Percentiles rank a stretch among this genome's conserved stretches.
Conservation (phyloP, 495 filamentous ascomycete genomes). For the Podospora anserina region DNA sequence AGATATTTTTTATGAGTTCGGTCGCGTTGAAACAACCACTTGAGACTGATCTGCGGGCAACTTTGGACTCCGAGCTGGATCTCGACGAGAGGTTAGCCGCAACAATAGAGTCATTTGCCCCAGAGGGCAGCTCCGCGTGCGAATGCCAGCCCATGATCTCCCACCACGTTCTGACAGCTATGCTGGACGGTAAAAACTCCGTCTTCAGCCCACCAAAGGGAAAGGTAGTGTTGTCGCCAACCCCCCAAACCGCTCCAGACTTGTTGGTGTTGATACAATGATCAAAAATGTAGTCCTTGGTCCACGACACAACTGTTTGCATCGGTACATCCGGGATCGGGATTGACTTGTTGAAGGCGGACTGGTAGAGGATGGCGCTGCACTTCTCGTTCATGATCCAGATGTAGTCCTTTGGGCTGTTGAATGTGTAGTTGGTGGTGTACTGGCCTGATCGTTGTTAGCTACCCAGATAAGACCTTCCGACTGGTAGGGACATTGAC, state of each 20-base stretch:
- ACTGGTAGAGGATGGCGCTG: not conserved
- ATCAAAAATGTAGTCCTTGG: not conserved
- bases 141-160: not conserved
- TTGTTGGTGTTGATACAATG: not conserved
- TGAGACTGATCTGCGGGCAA: not conserved
- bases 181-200: not conserved
- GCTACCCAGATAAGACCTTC: not conserved
- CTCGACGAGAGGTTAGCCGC: too few species aligned
- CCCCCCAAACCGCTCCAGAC: not conserved
- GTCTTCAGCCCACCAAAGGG: not conserved
- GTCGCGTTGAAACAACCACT: not conserved
- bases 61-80: too few species aligned
- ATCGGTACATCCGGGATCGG: not conserved
- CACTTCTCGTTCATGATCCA: not conserved
- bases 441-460: not conserved
- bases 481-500: not conserved
- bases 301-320: not conserved
- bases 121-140: not conserved
- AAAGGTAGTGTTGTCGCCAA: not conserved
- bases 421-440: not conserved
- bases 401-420: not conserved
- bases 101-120: too few species aligned
- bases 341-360: not conserved
- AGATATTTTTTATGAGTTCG: not conserved
- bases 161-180: not conserved